These are phyloP conservation scores for Alternaria alternata DNA, from an alignment of 2,329 filamentous ascomycete genomes.

Conservation along the genomic window DNA sequence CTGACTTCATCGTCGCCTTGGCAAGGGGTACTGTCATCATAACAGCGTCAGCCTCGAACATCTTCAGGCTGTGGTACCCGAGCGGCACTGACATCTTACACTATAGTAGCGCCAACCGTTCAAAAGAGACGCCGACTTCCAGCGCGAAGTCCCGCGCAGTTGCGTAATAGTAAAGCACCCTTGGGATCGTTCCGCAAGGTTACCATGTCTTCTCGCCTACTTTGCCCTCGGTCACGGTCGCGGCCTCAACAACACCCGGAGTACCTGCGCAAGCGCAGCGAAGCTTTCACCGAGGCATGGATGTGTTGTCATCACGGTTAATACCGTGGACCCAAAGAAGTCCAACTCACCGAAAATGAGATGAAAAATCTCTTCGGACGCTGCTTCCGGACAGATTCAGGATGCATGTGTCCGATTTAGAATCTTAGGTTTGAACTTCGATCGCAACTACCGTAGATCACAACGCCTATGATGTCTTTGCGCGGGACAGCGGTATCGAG, in stretches of 20 bases:
- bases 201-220: not conserved
- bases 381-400: conserved; percentile 4
- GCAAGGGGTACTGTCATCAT: not conserved
- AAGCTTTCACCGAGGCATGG: conserved; percentile 2
- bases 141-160: conserved; percentile 2
- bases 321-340: not conserved
- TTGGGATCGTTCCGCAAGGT: not conserved
- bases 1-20: not conserved
- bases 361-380: conserved; percentile 8
- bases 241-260: conserved; percentile 1
- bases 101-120: conserved; percentile 13
- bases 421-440: not conserved
- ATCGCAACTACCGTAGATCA: conserved; percentile 1
- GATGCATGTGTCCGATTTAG: not conserved
- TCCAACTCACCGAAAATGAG: not conserved
- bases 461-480: not conserved
- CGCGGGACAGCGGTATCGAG: not conserved
- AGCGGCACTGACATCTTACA: conserved; percentile 1
- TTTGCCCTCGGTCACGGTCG: not conserved
- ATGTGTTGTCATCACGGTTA: conserved; percentile 3
- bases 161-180: not conserved
- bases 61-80: not conserved
- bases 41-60: not conserved
- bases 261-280: conserved; percentile 8
- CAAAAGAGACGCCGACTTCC: conserved; percentile 1